A percentile compares a stretch with the other conserved stretches of the same genome.
These are phyloP conservation scores for Phytophthora constricta DNA, from an alignment of 352 stramenopile genomes.

Conservation along the genomic window DNA sequence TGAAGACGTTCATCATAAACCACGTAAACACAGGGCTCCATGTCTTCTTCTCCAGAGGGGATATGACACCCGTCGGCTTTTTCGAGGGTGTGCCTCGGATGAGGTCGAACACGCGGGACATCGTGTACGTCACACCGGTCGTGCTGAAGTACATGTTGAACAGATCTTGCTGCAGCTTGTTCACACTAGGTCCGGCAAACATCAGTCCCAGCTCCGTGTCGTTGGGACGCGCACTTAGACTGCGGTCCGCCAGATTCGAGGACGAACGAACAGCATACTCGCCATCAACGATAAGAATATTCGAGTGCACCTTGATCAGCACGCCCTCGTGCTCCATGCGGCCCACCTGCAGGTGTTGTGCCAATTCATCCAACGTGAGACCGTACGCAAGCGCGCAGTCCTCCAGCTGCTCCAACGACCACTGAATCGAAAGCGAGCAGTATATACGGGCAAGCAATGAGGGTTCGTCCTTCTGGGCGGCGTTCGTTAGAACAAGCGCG, in stretches of 20 bases:
- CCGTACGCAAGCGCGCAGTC: conserved; percentile 51
- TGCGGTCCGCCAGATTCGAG: conserved; percentile 80
- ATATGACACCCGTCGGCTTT: conserved; percentile 47
- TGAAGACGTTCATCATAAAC: conserved; percentile 85
- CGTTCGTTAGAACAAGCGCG: conserved; percentile 76
- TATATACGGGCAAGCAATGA: conserved; percentile 80
- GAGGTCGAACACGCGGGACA: conserved; percentile 36
- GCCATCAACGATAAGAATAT: conserved; percentile 81
- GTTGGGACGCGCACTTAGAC: conserved; percentile 67
- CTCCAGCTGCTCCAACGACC: conserved; percentile 77
- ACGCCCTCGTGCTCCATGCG: conserved; percentile 53
- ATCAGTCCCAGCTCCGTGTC: conserved; percentile 78
- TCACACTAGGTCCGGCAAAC: conserved; percentile 52
- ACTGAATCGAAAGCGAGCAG: conserved; percentile 79
- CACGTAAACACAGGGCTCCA: conserved; percentile 78
- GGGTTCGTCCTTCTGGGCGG: conserved; percentile 78
- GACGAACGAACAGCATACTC: conserved; percentile 73
- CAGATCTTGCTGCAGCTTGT: conserved; percentile 63
- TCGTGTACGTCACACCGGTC: conserved; percentile 35
- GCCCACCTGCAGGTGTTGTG: conserved; percentile 55
- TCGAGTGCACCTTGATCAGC: conserved; percentile 81
- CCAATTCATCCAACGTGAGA: conserved; percentile 46
- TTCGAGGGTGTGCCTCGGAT: conserved; percentile 12
- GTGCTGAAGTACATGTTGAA: conserved; percentile 75
- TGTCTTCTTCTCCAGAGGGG: conserved; percentile 54